These are phyloP conservation scores for Aspergillus versicolor DNA, from an alignment of 2,329 filamentous ascomycete genomes.

Conservation along the genomic window DNA sequence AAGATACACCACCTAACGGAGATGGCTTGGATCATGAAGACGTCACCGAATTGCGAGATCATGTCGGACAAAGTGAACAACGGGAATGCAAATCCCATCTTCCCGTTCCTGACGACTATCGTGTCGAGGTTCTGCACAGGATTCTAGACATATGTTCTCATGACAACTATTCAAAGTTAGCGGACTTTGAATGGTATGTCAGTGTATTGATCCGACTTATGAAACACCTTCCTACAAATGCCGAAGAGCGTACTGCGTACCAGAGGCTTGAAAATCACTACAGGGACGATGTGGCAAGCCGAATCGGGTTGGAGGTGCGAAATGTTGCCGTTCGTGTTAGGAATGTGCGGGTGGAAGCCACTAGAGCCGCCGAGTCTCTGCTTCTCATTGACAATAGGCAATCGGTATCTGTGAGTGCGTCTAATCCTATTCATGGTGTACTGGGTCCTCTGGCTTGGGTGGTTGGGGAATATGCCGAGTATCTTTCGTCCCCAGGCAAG, in stretches of 20 bases:
- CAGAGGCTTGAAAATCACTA: slow-evolving; percentile 14
- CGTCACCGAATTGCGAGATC: slow-evolving; percentile 6
- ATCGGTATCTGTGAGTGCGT: slow-evolving; percentile 55
- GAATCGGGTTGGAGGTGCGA: slow-evolving; percentile 79
- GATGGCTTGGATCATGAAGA: slow-evolving; percentile 37
- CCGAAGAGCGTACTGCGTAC: slow-evolving; percentile 16
- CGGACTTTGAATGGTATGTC: slow-evolving; percentile 97
- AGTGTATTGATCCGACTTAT: slow-evolving; percentile 84
- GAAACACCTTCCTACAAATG: slow-evolving; percentile 52
- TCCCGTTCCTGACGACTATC: slow-evolving; percentile 77
- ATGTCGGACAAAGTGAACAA: not conserved
- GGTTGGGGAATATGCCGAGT: slow-evolving; percentile 80
- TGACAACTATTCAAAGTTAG: slow-evolving; percentile 80
- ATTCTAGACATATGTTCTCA: slow-evolving; percentile 87
- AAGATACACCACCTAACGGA: slow-evolving; percentile 49
- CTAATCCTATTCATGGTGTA: slow-evolving; percentile 58
- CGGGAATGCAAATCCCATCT: slow-evolving; percentile 1
- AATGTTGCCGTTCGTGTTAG: slow-evolving; percentile 91
- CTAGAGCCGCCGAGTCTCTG: slow-evolving; percentile 75
- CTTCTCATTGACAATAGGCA: slow-evolving; percentile 61
- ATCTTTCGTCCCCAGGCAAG: slow-evolving; percentile 68
- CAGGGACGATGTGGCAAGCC: slow-evolving; percentile 28
- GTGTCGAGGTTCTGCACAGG: slow-evolving; percentile 74
- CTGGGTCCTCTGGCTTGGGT: slow-evolving; percentile 80
- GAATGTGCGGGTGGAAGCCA: slow-evolving; percentile 75